Evolutionary conservation across 1,284 basidiomycete species (phyloP).

Genomic region (Malassezia obtusa): DNA sequence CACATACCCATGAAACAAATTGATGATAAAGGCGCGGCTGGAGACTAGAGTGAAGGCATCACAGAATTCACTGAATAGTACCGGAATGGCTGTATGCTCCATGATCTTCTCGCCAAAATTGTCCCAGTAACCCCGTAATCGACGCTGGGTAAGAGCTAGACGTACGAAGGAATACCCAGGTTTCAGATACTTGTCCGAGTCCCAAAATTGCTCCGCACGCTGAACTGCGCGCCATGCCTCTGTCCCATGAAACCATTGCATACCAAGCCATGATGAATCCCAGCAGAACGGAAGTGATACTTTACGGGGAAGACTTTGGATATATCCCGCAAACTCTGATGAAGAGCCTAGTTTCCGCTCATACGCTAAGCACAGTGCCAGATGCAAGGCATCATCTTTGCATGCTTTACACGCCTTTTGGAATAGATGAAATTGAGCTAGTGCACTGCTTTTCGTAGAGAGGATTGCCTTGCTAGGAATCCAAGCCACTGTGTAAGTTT

Average conservation of each 20-base stretch:
- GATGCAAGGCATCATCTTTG: slow-evolving; percentile 12
- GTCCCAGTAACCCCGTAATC: not conserved
- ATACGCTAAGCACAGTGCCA: slow-evolving; percentile 31
- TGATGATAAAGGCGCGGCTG: slow-evolving; percentile 36
- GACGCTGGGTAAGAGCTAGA: not conserved
- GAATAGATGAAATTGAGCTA: not conserved
- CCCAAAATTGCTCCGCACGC: not conserved
- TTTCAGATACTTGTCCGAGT: not conserved
- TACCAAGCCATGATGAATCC: not conserved
- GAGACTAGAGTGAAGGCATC: slow-evolving; percentile 29
- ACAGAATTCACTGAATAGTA: not conserved
- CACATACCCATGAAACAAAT: slow-evolving; percentile 28
- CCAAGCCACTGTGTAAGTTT: slow-evolving; percentile 1
- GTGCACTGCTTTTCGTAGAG: not conserved
- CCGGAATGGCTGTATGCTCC: not conserved
- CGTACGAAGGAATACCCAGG: slow-evolving; percentile 7
- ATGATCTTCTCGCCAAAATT: not conserved
- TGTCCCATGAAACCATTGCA: slow-evolving; percentile 21
- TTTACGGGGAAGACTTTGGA: slow-evolving; percentile 19
- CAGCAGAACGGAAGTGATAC: slow-evolving; percentile 21
- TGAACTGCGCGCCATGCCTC: slow-evolving; percentile 18
- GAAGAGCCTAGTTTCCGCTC: slow-evolving; percentile 20
- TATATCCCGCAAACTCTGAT: slow-evolving; percentile 23
- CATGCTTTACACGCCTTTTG: not conserved
- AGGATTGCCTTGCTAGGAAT: slow-evolving; percentile 4